Conservation (phyloP, 805 yeast genomes). For the Spathaspora passalidarum region DNA sequence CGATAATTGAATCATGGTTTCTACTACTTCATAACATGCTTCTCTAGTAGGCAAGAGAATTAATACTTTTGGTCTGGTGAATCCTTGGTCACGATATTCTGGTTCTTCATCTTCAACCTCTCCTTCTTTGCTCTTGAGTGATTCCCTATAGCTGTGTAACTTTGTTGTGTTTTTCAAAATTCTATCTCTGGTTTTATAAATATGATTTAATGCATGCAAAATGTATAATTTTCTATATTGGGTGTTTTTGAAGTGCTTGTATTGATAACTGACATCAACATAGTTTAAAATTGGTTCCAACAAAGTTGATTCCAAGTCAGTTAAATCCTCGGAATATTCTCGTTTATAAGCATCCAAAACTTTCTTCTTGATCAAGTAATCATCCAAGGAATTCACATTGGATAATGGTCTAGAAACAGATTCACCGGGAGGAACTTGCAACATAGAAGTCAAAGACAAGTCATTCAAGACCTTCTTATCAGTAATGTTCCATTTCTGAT, state of each 20-base stretch:
- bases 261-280: constrained; percentile 66
- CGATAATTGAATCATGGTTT: constrained; percentile 56
- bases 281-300: constrained; percentile 70
- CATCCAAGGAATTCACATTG: constrained; percentile 9
- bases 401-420: constrained; percentile 11
- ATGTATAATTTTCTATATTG: constrained; percentile 60
- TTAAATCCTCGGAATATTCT: constrained; percentile 14
- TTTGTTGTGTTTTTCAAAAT: constrained; percentile 73
- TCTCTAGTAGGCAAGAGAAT: constrained; percentile 83
- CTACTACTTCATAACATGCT: constrained; percentile 66
- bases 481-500: constrained; percentile 26
- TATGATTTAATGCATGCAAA: constrained; percentile 77
- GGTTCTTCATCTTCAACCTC: constrained; percentile 41
- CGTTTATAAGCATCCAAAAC: constrained; percentile 19
- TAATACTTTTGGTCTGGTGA: constrained; percentile 86
- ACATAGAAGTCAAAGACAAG: constrained; percentile 25
- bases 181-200: constrained; percentile 83
- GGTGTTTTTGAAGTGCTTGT: constrained; percentile 47
- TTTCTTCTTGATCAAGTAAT: constrained; percentile 29
- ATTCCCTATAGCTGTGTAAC: constrained; percentile 41
- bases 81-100: constrained; percentile 89
- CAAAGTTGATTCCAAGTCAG: constrained; percentile 45
- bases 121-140: constrained; percentile 33
- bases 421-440: constrained; percentile 33
- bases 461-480: constrained; percentile 15